Evolutionary conservation across 768 basidiomycete species (phyloP).

Genomic region (Suillus variegatus): DNA sequence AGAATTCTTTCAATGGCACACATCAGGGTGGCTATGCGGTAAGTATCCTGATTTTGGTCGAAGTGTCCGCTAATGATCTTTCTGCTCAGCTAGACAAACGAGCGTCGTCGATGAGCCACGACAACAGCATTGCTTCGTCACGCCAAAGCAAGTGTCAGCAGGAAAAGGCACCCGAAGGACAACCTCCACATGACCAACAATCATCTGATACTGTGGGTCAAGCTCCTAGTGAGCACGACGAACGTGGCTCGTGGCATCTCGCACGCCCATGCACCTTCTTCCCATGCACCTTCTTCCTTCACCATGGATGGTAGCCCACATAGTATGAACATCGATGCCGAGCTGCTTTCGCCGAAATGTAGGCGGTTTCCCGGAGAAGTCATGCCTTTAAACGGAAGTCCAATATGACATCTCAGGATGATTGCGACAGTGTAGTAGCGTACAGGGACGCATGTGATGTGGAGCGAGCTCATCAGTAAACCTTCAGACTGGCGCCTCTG

Average conservation of each 20-base stretch:
- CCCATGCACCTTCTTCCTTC: too few species aligned
- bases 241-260: not conserved
- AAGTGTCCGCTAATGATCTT: conserved; percentile 13
- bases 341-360: too few species aligned
- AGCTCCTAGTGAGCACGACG: conserved; percentile 14
- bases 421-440: too few species aligned
- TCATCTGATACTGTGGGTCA: conserved; percentile 13
- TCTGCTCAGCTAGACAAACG: conserved; percentile 48
- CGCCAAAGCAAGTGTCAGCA: conserved; percentile 60
- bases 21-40: conserved; percentile 64
- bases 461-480: too few species aligned
- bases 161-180: conserved; percentile 74
- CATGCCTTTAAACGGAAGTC: too few species aligned
- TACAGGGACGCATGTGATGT: too few species aligned
- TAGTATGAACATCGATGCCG: too few species aligned
- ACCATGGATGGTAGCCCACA: too few species aligned
- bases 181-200: conserved; percentile 33
- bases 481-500: too few species aligned
- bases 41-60: conserved; percentile 28
- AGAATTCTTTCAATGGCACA: conserved; percentile 41
- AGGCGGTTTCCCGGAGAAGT: too few species aligned
- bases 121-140: conserved; percentile 29
- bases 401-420: too few species aligned
- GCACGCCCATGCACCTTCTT: too few species aligned
- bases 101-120: conserved; percentile 10